These are phyloP conservation scores for Achlya hypogyna DNA, from an alignment of 352 stramenopile genomes.

Conservation along the genomic window DNA sequence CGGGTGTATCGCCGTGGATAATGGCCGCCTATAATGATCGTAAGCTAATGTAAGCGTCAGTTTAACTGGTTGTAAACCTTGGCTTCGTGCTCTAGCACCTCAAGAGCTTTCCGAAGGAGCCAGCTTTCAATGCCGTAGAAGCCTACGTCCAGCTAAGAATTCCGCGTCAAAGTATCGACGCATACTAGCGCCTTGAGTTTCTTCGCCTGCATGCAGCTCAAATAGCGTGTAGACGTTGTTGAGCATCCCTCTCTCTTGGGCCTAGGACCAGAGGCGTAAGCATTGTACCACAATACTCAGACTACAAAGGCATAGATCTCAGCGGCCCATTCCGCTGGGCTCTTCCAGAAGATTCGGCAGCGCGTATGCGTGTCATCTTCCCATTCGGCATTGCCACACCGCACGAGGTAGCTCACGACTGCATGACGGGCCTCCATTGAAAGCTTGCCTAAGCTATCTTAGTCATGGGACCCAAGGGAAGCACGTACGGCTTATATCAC, in stretches of 20 bases:
- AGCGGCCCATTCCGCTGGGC: constrained; percentile 61
- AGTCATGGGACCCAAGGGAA: neutral
- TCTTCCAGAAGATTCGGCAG: constrained; percentile 83
- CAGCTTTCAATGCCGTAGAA: constrained; percentile 79
- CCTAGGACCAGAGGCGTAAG: constrained; percentile 26
- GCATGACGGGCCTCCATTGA: constrained; percentile 47
- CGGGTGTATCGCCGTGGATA: constrained; percentile 68
- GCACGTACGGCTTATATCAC: constrained; percentile 61
- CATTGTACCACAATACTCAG: neutral
- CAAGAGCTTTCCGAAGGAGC: constrained; percentile 66
- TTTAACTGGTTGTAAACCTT: constrained; percentile 32
- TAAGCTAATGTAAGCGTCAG: neutral
- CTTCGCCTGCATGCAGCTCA: constrained; percentile 74
- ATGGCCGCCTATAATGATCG: constrained; percentile 41
- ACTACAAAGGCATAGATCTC: constrained; percentile 82
- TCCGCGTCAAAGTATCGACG: neutral
- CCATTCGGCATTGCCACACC: constrained; percentile 65
- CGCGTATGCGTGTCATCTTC: constrained; percentile 72
- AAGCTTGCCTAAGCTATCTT: constrained; percentile 43
- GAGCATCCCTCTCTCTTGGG: constrained; percentile 60
- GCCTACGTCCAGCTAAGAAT: constrained; percentile 24
- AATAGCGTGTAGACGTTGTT: constrained; percentile 81
- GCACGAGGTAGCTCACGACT: constrained; percentile 67
- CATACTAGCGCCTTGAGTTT: constrained; percentile 68
- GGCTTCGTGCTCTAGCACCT: constrained; percentile 61